Evolutionary conservation across 495 filamentous ascomycete species (phyloP), one percentile per base, ranked within the genome.

Genomic region (Immersiella caudata): DNA sequence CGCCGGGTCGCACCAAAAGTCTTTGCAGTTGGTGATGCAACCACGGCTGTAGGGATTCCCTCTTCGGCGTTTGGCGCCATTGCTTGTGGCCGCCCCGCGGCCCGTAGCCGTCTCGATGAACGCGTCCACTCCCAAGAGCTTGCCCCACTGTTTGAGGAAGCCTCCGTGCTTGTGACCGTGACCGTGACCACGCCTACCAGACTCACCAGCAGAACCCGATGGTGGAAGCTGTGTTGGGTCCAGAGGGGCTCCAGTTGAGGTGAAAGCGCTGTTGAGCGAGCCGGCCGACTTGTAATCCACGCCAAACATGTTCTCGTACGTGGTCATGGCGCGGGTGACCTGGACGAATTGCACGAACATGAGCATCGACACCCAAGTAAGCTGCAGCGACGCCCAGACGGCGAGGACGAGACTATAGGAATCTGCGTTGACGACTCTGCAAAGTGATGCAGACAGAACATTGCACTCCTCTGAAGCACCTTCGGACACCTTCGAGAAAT

Each of bases 361-460:
- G 26, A 99, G 89, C 94, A 98, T 98, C 2, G 93, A 89, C 12
- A 98, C 90, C 95, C 95, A 99, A 50, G 89, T 88, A 52, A 96
- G 83, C 79, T 99, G 95, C 46, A 97, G 79, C 22, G 84, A 81
- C 21, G 86, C 84, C 94, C 93, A 99, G 51, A 92, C 74, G 60
- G 85, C 83, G 26, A 96, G 83, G 16, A 94, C 80, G 24, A 96
- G 81, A 27, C 91, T 95, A 76, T 94, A 94, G 1, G 92, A 84
- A 74, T 99, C 95, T 55, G 89, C 86, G 69, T 90, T 87, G 52
- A 96, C 79, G 58, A 90, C 79, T 20, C 81, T 78, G 81, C 95
- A 99, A 25, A 97, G 76, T 3, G 80, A 75, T 22, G 89, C 86
- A 12, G 91, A 85, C 59, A 99, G 84, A 58, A 98, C 72, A 71